These are phyloP conservation scores for Diaporthe amygdali DNA, from an alignment of 2,329 filamentous ascomycete genomes.

Conservation along the genomic window DNA sequence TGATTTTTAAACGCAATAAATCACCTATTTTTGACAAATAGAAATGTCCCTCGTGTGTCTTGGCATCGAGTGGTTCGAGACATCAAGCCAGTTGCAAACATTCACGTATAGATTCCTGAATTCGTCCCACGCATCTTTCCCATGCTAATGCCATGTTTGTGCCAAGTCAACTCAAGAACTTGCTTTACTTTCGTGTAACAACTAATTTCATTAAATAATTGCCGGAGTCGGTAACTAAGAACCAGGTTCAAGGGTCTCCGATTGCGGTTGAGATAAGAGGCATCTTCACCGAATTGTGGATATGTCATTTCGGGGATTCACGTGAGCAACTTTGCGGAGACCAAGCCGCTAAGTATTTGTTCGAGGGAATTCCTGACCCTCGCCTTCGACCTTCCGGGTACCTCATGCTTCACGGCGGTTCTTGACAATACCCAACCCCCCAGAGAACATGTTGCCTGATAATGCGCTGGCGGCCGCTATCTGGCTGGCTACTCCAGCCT, in stretches of 20 bases:
- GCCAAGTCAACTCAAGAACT: no score
- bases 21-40: no score
- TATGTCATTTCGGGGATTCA: not conserved
- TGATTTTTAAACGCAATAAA: no score
- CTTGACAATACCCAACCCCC: not conserved
- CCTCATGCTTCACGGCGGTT: not conserved
- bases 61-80: not conserved
- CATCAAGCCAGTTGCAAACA: not conserved
- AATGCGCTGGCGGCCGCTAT: not conserved
- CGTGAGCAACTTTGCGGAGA: constrained; percentile 5
- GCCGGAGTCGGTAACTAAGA: not conserved
- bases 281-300: not conserved
- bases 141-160: not conserved
- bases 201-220: not conserved
- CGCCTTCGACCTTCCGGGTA: no score
- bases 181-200: not conserved
- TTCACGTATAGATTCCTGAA: not conserved
- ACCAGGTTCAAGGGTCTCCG: not conserved
- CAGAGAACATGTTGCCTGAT: not conserved
- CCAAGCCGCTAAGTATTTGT: constrained; percentile 2
- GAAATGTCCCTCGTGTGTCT: not conserved
- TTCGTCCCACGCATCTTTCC: not conserved
- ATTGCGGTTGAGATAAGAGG: not conserved
- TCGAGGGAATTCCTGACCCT: not conserved
- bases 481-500: not conserved